Base-by-base conservation (phyloP, 768 basidiomycete genomes). In the Lactarius trivialis region DNA sequence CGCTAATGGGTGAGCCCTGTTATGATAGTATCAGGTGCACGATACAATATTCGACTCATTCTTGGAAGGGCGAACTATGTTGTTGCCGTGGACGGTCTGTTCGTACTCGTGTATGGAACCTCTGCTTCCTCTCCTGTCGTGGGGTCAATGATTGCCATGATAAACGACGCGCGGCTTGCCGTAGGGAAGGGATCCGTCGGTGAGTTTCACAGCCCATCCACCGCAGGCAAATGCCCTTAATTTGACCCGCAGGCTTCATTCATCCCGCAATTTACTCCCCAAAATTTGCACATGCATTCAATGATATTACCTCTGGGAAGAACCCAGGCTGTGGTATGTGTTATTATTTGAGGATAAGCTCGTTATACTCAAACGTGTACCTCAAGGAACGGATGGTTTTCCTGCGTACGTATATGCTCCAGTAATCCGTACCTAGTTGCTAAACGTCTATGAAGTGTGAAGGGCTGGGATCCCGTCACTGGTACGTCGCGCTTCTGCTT, bases 231-330 rank as follows among this genome's bases (percentile, higher is more conserved):
- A 26, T 26, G 34, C 37, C 26, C 28, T 39, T 57, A n/a, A 43
- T 19, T 15, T 48, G 33, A 15, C 43, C 12, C 9, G n/a, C 12
- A 56, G 53, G 73, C 8, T 74, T 73, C 68, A 81, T 89, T 64
- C 89, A 89, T 68, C 86, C 87, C 41, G 84, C 85, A 36, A 66
- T 69, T 34, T 70, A 72, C 60, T 65, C 65, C 2, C 39, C 43
- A 4, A 30, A 34, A 2, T 70, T 71, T 62, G 26, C 51, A 15
- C 19, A 17, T 14, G 70, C n/a, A n/a, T n/a, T n/a, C n/a, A n/a
- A n/a, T n/a, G n/a, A n/a, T n/a, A n/a, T n/a, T n/a, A n/a, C n/a
- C n/a, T n/a, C n/a, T n/a, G n/a, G n/a, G n/a, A n/a, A n/a, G n/a
- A n/a, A n/a, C n/a, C n/a, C n/a, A n/a, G n/a, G n/a, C n/a, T n/a